Base-by-base conservation (phyloP, 192 early-diverging fungal genomes). In the Backusella australiensis region DNA sequence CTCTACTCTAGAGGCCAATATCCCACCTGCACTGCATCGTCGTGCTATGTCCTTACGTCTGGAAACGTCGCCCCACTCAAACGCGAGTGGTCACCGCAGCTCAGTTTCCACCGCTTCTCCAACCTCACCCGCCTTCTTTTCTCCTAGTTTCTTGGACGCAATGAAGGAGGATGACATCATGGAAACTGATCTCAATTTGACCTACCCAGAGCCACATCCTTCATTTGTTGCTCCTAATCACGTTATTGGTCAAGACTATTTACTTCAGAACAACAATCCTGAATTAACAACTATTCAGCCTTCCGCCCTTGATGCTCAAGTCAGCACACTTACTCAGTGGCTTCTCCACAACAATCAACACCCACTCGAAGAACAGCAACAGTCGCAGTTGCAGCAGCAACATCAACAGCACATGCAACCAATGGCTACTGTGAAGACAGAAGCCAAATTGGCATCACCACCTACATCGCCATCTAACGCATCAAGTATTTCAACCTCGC, bases 101-200 rank as follows among this genome's bases (percentile, higher is more conserved):
- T 65, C 72, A 5, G 11, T 41, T 23, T 72, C 68, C 2, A 38
- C 49, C 11, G 46, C 72, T 8, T 38, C 59, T 36, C 91, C 90
- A 8, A 83, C 82, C 17, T 91, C 91, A 14, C 90, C 91, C 0
- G 89, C 87, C 29, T 91, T 93, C 84, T 93, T 93, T 46, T 89
- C 92, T 39, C 92, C 92, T 34, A 88, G 85, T 67, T 93, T 93
- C 73, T 77, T 89, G 39, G 90, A 91, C 21, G 89, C 92, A 11
- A 80, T 93, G 69, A 83, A 83, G 67, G 81, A 77, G 77, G 87
- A 80, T 36, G 84, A 74, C 29, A 73, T 46, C 23, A 29, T 53
- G 46, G 52, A 59, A 14, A 73, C 7, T 63, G 56, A 63, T 14
- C 56, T 59, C 4, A 32, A 68, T 36, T 36, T 34, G 7, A 29